phyloP scores from a whole-genome alignment of 305 asterid genomes.

The Stenogyne calaminthoides region DNA sequence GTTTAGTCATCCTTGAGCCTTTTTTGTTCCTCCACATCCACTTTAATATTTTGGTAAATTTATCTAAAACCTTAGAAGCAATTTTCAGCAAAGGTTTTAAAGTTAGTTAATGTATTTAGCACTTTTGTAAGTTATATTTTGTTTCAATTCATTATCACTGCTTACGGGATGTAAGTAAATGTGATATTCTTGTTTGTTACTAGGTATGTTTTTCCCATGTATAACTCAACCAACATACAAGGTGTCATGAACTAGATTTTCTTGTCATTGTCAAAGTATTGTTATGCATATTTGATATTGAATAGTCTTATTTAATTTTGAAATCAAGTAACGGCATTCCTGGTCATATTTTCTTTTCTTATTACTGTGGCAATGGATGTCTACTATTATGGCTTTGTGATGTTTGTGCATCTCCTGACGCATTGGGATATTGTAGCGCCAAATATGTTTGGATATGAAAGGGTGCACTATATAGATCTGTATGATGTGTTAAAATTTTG shows the following conservation, averaged over 20 bases:
- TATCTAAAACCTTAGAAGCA: background rate
- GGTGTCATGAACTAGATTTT: background rate
- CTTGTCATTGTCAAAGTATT: background rate
- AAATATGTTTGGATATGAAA: slow-evolving; percentile 1
- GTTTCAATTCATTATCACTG: background rate
- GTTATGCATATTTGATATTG: slow-evolving; percentile 1
- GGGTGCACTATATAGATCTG: background rate
- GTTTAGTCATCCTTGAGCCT: background rate
- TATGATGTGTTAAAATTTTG: background rate
- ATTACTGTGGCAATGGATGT: background rate
- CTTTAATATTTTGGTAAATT: background rate
- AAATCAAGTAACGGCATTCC: background rate
- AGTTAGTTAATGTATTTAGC: background rate
- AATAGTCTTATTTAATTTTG: background rate
- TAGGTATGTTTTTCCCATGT: background rate
- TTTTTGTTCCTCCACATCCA: background rate
- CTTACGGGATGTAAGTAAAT: background rate
- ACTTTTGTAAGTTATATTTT: background rate
- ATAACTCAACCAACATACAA: background rate
- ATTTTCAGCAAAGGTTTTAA: background rate
- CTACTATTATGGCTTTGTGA: background rate
- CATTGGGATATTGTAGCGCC: background rate
- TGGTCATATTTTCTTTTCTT: background rate
- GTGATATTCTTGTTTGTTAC: background rate
- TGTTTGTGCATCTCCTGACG: background rate